Base-by-base conservation (phyloP, 768 basidiomycete genomes). In the Lactarius vividus region DNA sequence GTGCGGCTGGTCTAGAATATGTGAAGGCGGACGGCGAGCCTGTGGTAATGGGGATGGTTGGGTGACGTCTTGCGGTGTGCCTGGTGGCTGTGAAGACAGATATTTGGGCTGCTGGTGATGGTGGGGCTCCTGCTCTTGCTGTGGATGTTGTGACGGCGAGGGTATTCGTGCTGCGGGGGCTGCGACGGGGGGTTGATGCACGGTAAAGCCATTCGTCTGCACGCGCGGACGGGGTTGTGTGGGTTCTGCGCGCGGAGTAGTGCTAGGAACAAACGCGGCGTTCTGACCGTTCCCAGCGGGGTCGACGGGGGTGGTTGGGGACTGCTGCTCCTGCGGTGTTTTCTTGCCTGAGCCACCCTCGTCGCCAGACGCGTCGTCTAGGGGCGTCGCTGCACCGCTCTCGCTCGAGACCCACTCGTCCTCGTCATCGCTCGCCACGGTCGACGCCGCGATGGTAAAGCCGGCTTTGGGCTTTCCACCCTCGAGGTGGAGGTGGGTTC, bases 341-440 rank as follows among this genome's bases (percentile, higher is more conserved):
- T 65, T 71, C 39, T 64, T 66, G 31, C 56, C 56, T 15, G 70
- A 66, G 23, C 72, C 78, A 20, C 72, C 78, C 26, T 63, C 66
- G 23, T 79, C 79, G 58, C 82, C 81, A 0, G 84, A 83, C 44
- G 79, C 80, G 58, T 77, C 65, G 57, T 63, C 66, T 15, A 63
- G 55, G 26, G 89, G 90, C 1, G 89, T 91, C 0, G 78, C 88
- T 0, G 84, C 87, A 8, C 88, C 89, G 71, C 88, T 91, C 75
- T 89, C 88, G 73, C 86, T 89, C 31, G 89, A 91, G 1, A 88
- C 81, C 89, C 89, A 91, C 63, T 85, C 90, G 62, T 89, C 88
- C 13, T 89, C 88, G 64, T 73, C 70, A 28, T 85, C 85, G 15
- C 79, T 81, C 44, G 79, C 82, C 29, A 75, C 81, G 46, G 76